A percentile compares a stretch with the other conserved stretches of the same genome.
phyloP scores from a whole-genome alignment of 805 yeast species.

The Yarrowia sp. region DNA sequence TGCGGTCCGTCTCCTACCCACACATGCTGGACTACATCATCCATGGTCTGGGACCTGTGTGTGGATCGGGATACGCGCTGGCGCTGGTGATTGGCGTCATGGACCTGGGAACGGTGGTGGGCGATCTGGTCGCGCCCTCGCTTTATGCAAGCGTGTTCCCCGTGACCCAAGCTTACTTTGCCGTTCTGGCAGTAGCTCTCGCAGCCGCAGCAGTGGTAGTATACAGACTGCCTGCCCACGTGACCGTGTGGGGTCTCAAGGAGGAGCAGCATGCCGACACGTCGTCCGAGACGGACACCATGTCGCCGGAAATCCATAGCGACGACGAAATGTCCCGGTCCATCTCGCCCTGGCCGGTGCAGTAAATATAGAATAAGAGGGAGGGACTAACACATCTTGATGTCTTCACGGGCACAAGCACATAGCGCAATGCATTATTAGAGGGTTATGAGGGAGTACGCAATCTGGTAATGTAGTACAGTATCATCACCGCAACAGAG shows the following conservation, averaged over 20 bases:
- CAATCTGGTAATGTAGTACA: no score
- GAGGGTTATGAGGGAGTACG: no score
- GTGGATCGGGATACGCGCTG: constrained; percentile 21
- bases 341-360: constrained; percentile 34
- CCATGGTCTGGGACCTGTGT: constrained; percentile 17
- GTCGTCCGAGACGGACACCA: constrained; percentile 31
- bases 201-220: not conserved
- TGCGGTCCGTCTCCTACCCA: constrained; percentile 20
- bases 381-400: constrained; percentile 22
- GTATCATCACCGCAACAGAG: no score
- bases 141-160: constrained; percentile 17
- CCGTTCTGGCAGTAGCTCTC: constrained; percentile 5
- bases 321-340: constrained; percentile 35
- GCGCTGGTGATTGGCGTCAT: constrained; percentile 11
- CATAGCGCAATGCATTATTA: no score
- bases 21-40: constrained; percentile 23
- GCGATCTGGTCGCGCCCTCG: not conserved
- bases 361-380: constrained; percentile 4
- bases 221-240: constrained; percentile 15
- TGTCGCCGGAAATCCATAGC: constrained; percentile 27
- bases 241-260: not conserved
- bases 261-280: constrained; percentile 16
- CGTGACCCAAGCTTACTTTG: constrained; percentile 5
- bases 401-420: constrained; percentile 10
- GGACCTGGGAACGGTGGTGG: not conserved